Evolutionary conservation across 2,329 filamentous ascomycete genomes (phyloP), one percentile per base, ranked within the genome.

Genomic region (Colletotrichum coccodes): DNA sequence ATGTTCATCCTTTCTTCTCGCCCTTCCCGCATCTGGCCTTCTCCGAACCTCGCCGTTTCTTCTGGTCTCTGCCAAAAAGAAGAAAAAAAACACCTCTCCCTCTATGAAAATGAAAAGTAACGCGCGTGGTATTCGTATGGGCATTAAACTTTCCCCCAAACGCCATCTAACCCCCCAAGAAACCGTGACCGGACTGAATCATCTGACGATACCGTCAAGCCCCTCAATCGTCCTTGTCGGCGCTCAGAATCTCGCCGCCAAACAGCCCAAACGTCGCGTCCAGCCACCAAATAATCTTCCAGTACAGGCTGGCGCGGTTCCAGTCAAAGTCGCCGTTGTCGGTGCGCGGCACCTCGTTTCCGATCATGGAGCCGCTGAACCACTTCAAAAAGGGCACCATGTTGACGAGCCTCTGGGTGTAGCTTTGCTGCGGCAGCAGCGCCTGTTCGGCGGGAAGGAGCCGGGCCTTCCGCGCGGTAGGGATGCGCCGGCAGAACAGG

Each of bases 291-390:
- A 91, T 88, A 49, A 91, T 75, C 78, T 88, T 89, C 90, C 90
- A 92, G 80, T 91, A 92, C 70, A 91, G 78, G 69, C 89, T 91
- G 12, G 90, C 90, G 52, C 82, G 82, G 47, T 88, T 88, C 84
- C 90, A 92, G 79, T 98, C 95, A 73, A 97, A 95, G 47, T 89
- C 90, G 65, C 93, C 93, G 49, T 87, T 84, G 60, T 94, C 92
- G 60, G 86, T 91, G 47, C 91, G 86, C 8, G 93, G 93, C 44
- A 95, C 89, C 76, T 92, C 87, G 75, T 90, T 90, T 6, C 93
- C 93, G 74, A 95, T 94, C 79, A 95, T 89, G 74, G 83, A 90
- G 71, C 82, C 90, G 52, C 89, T 90, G 76, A 94, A 91, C 89
- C 91, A 94, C 73, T 87, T 88, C 70, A 94, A 80, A 70, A 94